phyloP scores from a whole-genome alignment of 2,329 filamentous ascomycete genomes.

The Podosphaera aphanis region DNA sequence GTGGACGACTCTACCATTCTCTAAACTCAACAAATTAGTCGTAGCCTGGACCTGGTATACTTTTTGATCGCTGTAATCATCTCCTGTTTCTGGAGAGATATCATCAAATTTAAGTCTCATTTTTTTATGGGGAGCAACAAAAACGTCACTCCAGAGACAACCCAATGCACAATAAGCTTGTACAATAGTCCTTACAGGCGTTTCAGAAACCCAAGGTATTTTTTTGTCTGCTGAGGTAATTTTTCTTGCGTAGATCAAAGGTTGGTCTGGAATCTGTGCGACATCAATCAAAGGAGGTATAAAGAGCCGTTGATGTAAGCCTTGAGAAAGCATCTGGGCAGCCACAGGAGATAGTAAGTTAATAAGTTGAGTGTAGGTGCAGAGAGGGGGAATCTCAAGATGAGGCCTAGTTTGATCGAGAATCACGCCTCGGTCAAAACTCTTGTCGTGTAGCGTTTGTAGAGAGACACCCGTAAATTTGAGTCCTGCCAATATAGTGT shows the following conservation, averaged over 20 bases:
- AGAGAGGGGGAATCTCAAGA: slow-evolving; percentile 23
- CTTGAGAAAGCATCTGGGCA: slow-evolving; percentile 44
- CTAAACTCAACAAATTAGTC: neutral
- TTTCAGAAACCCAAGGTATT: neutral
- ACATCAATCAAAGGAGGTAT: slow-evolving; percentile 30
- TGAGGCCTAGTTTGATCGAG: slow-evolving; percentile 37
- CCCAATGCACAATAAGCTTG: slow-evolving; percentile 1
- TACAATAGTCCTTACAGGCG: neutral
- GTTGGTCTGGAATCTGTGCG: slow-evolving; percentile 7
- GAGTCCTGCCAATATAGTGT: slow-evolving; percentile 45
- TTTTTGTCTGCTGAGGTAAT: slow-evolving; percentile 1
- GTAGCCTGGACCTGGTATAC: neutral
- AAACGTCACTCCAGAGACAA: slow-evolving; percentile 1
- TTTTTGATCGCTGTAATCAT: neutral
- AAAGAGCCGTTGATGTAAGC: slow-evolving; percentile 38
- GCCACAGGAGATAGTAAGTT: slow-evolving; percentile 37
- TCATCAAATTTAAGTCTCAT: slow-evolving; percentile 2
- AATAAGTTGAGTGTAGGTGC: slow-evolving; percentile 26
- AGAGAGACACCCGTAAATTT: slow-evolving; percentile 51
- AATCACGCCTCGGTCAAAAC: slow-evolving; percentile 60
- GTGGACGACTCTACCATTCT: neutral
- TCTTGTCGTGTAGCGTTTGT: slow-evolving; percentile 56
- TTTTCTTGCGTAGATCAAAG: neutral
- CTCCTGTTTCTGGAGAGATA: neutral
- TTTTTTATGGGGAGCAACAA: neutral